Base-by-base conservation (phyloP, 2,329 filamentous ascomycete genomes). In the Dendryphion nanum region DNA sequence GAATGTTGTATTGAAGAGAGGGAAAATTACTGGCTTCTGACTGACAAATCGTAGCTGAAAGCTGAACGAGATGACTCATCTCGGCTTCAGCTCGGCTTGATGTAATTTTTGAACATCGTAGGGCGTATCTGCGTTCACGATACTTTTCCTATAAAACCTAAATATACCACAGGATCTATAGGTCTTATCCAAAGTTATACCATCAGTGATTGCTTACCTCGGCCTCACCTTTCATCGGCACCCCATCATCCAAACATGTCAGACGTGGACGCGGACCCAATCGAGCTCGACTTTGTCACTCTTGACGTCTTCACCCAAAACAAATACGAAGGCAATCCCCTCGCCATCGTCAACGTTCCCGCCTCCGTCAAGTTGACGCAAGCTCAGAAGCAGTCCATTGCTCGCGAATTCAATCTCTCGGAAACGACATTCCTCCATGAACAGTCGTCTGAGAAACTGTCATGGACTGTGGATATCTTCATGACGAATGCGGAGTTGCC, bases 371-470 rank as follows among this genome's bases (percentile, higher is more conserved):
- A 39, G 5, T 44, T 73, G 31, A 70, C 63, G 8, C 75, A 77
- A 37, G 59, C 61, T 23, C 68, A 74, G 44, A 77, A 79, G 52
- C 77, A 78, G 52, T 55, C 51, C 30, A 73, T 82, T 39, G 75
- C 77, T 4, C 59, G 64, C 20, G 78, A 81, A 46, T 81, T 80
- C 65, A 79, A 79, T 47, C 64, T 77, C 24, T 78, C 75, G 1
- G 78, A 81, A 47, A 78, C 74, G 0, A 73, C 78, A 17, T 79
- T 81, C 45, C 55, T 80, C 14, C 70, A 78, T 47, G 64, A 63
- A 37, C 53, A 52, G 5, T 47, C 37, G 20, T 42, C 41, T 13
- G 47, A 47, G 7, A 39, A 44, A 5, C 48, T 58, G 30, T 50
- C 57, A 37, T 74, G 70, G 71, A 61, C 53, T 3, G 61, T 79